phyloP scores from a whole-genome alignment of 2,329 filamentous ascomycete species.

The Paecilomyces sp. region DNA sequence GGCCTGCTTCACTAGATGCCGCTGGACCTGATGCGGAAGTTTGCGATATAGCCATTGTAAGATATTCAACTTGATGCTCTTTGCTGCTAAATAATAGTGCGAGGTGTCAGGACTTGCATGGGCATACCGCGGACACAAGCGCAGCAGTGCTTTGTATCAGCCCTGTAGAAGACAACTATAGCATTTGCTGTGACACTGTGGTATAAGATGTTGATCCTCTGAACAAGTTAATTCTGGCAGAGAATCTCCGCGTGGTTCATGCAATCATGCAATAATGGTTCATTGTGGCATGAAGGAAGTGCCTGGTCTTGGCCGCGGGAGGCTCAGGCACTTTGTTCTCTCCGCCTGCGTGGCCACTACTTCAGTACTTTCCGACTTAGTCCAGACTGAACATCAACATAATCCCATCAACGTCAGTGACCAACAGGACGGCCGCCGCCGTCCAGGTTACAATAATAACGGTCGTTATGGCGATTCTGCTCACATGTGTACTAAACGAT shows the following conservation, averaged over 20 bases:
- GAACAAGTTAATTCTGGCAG: background rate
- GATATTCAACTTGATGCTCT: background rate
- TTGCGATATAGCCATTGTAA: background rate
- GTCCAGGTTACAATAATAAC: background rate
- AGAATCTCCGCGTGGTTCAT: background rate
- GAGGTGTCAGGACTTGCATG: background rate
- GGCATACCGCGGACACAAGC: background rate
- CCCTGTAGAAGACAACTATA: background rate
- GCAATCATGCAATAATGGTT: background rate
- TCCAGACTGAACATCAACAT: background rate
- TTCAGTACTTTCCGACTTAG: background rate
- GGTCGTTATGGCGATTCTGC: background rate
- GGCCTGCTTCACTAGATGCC: slow-evolving; percentile 11
- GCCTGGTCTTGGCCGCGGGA: background rate
- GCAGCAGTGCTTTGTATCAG: background rate
- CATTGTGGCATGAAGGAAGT: background rate
- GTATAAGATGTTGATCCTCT: background rate
- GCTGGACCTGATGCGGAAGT: slow-evolving; percentile 7
- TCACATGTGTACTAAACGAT: background rate
- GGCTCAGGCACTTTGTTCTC: background rate
- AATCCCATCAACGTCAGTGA: background rate
- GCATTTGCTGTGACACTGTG: background rate
- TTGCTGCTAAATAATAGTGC: background rate
- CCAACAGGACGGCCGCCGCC: background rate
- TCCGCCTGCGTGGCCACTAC: background rate